Conservation (phyloP, 108 stramenopile genomes). For the Schizochytrium sp. region DNA sequence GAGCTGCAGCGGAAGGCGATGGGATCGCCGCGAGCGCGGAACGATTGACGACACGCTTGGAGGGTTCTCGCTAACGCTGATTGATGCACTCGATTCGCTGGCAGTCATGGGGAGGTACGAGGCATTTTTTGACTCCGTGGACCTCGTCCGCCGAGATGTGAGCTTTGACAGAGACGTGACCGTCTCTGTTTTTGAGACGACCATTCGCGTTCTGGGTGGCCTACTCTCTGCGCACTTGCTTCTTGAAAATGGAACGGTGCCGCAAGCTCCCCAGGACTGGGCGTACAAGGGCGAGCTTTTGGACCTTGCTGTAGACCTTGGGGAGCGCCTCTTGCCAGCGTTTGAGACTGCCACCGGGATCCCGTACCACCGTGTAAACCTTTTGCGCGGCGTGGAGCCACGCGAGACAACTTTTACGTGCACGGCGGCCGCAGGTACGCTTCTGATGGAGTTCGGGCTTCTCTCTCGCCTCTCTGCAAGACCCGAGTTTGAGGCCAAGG, state of each 20-base stretch:
- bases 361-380: conserved; percentile 46
- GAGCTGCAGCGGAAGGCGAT: conserved; percentile 34
- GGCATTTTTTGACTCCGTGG: conserved; percentile 14
- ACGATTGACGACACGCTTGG: conserved; percentile 45
- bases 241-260: neutral
- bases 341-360: conserved; percentile 31
- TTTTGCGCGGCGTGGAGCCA: conserved; percentile 30
- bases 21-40: conserved; percentile 30
- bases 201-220: conserved; percentile 51
- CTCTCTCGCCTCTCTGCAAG: conserved; percentile 35
- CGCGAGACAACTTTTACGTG: conserved; percentile 39
- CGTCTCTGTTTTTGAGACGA: conserved; percentile 52
- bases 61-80: conserved; percentile 41
- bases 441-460: conserved; percentile 44
- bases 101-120: conserved; percentile 33
- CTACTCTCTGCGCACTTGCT: conserved; percentile 40
- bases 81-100: conserved; percentile 45
- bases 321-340: conserved; percentile 44
- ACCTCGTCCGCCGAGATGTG: neutral
- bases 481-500: conserved; percentile 22
- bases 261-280: neutral
- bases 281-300: conserved; percentile 40
- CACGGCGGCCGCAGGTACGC: conserved; percentile 49
- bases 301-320: conserved; percentile 39
- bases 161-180: conserved; percentile 45